These are phyloP conservation scores for Xylariaceae sp. DNA, from an alignment of 2,329 filamentous ascomycete genomes.

Conservation along the genomic window DNA sequence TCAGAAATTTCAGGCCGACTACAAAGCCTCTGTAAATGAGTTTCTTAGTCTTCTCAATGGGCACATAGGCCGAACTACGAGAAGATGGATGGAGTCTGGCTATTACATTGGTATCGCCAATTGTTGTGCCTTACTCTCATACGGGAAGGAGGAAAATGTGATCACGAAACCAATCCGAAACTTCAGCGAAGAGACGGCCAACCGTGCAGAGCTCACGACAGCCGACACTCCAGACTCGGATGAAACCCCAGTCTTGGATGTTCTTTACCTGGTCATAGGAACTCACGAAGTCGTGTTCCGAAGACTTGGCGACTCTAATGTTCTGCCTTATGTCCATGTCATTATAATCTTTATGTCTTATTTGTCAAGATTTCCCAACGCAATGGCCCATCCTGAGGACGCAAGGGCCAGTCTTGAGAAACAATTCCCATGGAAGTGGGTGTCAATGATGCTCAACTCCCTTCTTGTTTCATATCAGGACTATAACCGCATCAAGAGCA, in stretches of 20 bases:
- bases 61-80: slow-evolving; percentile 52
- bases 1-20: slow-evolving; percentile 44
- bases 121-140: slow-evolving; percentile 51
- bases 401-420: slow-evolving; percentile 45
- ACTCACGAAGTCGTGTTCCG: slow-evolving; percentile 42
- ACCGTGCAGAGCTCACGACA: slow-evolving; percentile 22
- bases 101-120: slow-evolving; percentile 59
- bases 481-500: slow-evolving; percentile 38
- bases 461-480: slow-evolving; percentile 31
- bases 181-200: slow-evolving; percentile 24
- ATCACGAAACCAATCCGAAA: slow-evolving; percentile 41
- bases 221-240: slow-evolving; percentile 16
- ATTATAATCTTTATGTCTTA: slow-evolving; percentile 58
- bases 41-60: slow-evolving; percentile 55
- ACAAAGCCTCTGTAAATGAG: slow-evolving; percentile 42
- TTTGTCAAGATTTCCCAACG: slow-evolving; percentile 40
- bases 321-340: slow-evolving; percentile 62
- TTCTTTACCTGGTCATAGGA: slow-evolving; percentile 24
- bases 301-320: slow-evolving; percentile 55
- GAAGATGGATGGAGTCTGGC: slow-evolving; percentile 52
- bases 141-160: slow-evolving; percentile 48
- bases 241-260: slow-evolving; percentile 9
- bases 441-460: slow-evolving; percentile 42
- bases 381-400: slow-evolving; percentile 40
- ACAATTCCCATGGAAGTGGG: slow-evolving; percentile 52